These are phyloP conservation scores for Graphium sp. DNA, from an alignment of 2,329 filamentous ascomycete genomes.

Conservation along the genomic window DNA sequence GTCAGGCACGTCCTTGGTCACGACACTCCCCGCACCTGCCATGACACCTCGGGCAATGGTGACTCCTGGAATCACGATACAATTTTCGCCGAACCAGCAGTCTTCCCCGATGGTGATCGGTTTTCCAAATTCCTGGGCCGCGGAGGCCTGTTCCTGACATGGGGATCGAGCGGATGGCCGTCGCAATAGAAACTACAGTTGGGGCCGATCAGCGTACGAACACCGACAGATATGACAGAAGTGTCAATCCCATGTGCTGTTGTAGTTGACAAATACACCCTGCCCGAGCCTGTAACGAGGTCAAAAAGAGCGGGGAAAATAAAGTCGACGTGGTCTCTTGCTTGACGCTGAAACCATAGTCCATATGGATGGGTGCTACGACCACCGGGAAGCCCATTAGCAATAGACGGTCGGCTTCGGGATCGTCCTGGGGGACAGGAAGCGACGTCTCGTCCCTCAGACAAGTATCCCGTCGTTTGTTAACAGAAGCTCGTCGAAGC, in stretches of 20 bases:
- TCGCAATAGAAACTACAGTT: conserved; percentile 63
- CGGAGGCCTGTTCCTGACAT: conserved; percentile 54
- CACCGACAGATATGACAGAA: conserved; percentile 55
- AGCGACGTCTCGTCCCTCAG: conserved; percentile 6
- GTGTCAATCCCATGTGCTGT: conserved; percentile 66
- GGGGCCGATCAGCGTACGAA: conserved; percentile 62
- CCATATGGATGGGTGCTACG: conserved; percentile 50
- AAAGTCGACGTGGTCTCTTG: conserved; percentile 11
- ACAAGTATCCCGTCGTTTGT: neutral
- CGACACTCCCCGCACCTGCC: conserved; percentile 67
- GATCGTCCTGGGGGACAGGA: conserved; percentile 28
- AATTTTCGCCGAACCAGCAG: conserved; percentile 63
- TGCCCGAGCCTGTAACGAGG: conserved; percentile 35
- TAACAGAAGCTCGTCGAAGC: neutral
- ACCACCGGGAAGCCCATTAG: conserved; percentile 52
- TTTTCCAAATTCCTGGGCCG: conserved; percentile 58
- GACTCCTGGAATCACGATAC: conserved; percentile 57
- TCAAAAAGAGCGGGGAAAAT: neutral
- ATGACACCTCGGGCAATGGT: conserved; percentile 60
- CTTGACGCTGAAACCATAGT: conserved; percentile 64
- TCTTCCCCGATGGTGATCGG: conserved; percentile 65
- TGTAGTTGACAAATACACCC: conserved; percentile 59
- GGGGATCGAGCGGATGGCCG: conserved; percentile 62
- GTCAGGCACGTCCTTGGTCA: conserved; percentile 58
- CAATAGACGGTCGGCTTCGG: conserved; percentile 41